Conservation (phyloP, 768 basidiomycete genomes). For the Calocybe indica region DNA sequence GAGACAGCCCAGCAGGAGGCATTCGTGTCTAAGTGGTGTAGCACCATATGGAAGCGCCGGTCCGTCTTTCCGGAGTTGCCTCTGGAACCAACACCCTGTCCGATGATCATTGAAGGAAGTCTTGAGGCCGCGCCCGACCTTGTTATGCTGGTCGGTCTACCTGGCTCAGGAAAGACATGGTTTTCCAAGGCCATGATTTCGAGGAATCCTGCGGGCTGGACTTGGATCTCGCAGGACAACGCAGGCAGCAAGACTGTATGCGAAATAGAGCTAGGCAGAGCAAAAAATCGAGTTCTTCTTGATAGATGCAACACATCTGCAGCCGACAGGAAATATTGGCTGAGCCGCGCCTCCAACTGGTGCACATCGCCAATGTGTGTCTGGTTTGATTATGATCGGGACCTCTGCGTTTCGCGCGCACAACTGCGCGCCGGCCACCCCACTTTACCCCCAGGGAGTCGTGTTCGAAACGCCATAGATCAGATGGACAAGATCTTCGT, state of each 20-base stretch:
- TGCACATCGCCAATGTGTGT: constrained; percentile 38
- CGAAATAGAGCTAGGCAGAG: constrained; percentile 44
- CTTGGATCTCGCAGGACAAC: constrained; percentile 51
- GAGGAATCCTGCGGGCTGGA: constrained; percentile 38
- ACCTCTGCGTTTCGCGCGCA: constrained; percentile 46
- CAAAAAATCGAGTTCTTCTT: constrained; percentile 34
- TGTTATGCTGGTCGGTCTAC: constrained; percentile 53
- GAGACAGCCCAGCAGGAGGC: constrained; percentile 52
- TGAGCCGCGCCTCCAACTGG: constrained; percentile 44
- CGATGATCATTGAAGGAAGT: constrained; percentile 37
- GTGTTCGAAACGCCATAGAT: constrained; percentile 49
- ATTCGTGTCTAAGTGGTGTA: constrained; percentile 54
- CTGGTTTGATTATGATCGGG: constrained; percentile 47
- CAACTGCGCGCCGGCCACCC: constrained; percentile 55
- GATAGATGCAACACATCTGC: constrained; percentile 52
- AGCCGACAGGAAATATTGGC: constrained; percentile 43
- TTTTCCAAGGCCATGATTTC: constrained; percentile 41
- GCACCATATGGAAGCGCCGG: constrained; percentile 52
- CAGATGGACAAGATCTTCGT: constrained; percentile 46
- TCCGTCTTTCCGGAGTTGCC: constrained; percentile 43
- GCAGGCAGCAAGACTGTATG: constrained; percentile 41
- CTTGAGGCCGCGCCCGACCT: constrained; percentile 32
- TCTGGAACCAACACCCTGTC: constrained; percentile 43
- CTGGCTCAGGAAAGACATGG: constrained; percentile 59
- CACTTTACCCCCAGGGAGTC: constrained; percentile 47